These are phyloP conservation scores for Fraxinus velutina DNA, from an alignment of 305 asterid genomes.

Conservation along the genomic window DNA sequence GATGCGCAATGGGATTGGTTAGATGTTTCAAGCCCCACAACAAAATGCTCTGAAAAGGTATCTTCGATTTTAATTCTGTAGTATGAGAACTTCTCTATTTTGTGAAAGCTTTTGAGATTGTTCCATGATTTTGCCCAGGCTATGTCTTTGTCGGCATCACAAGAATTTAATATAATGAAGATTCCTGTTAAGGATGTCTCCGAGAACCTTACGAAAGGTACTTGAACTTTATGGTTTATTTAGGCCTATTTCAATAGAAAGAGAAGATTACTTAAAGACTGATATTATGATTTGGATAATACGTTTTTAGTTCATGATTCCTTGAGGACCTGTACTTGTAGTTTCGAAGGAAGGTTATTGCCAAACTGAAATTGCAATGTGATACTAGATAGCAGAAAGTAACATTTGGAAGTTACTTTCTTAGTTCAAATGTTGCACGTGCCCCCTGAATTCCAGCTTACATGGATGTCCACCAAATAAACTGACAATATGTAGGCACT, in stretches of 20 bases:
- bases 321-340: not conserved
- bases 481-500: not conserved
- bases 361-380: not conserved
- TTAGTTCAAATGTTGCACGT: not conserved
- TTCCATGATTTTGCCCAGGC: constrained; percentile 43
- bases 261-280: not conserved
- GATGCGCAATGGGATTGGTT: constrained; percentile 71
- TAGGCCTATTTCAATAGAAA: not conserved
- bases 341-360: not conserved
- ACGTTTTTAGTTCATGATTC: not conserved
- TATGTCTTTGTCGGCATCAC: constrained; percentile 51
- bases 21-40: constrained; percentile 56
- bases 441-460: not conserved
- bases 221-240: not conserved
- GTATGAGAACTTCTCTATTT: constrained; percentile 9
- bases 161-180: constrained; percentile 50
- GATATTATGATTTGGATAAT: not conserved
- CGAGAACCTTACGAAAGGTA: constrained; percentile 63
- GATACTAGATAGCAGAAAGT: not conserved
- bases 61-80: not conserved
- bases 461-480: not conserved
- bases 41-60: constrained; percentile 67
- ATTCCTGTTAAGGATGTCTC: constrained; percentile 57
- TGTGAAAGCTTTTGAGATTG: not conserved
- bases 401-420: not conserved